These are phyloP conservation scores for Straminergon stramineum DNA, from an alignment of 225 moss, liverwort and hornwort species.

Conservation along the genomic window DNA sequence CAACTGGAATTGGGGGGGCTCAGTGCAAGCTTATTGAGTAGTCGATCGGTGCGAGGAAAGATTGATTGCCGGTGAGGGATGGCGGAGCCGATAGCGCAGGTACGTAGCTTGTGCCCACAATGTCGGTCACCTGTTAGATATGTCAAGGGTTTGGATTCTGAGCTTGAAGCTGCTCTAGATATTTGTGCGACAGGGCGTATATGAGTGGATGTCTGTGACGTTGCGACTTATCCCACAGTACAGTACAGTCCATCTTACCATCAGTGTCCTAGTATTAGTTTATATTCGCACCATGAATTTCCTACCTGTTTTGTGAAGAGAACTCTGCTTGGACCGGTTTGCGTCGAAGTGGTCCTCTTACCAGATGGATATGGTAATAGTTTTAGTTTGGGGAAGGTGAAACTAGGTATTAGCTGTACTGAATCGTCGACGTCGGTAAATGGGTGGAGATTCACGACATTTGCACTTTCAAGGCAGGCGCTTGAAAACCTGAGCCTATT, in stretches of 20 bases:
- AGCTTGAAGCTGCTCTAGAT: background rate
- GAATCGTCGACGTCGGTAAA: background rate
- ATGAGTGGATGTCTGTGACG: background rate
- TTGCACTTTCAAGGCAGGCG: background rate
- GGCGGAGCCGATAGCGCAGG: background rate
- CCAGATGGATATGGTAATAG: background rate
- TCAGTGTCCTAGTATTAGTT: too few species aligned
- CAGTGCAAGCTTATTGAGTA: background rate
- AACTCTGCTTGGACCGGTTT: too few species aligned
- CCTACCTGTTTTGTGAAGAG: background rate
- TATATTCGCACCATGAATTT: background rate
- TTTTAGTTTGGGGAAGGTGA: background rate
- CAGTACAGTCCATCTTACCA: background rate
- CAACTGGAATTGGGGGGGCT: background rate
- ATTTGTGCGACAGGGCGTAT: background rate
- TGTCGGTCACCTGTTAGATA: too few species aligned
- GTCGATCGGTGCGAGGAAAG: background rate
- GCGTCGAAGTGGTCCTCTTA: background rate
- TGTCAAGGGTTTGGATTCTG: background rate
- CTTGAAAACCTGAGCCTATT: background rate
- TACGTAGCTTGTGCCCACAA: background rate
- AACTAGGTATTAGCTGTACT: too few species aligned
- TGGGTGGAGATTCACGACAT: background rate
- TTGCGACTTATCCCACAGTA: background rate
- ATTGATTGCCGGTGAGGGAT: background rate